phyloP scores from a whole-genome alignment of 2,329 filamentous ascomycete genomes.

The Karstenula rhodostoma region DNA sequence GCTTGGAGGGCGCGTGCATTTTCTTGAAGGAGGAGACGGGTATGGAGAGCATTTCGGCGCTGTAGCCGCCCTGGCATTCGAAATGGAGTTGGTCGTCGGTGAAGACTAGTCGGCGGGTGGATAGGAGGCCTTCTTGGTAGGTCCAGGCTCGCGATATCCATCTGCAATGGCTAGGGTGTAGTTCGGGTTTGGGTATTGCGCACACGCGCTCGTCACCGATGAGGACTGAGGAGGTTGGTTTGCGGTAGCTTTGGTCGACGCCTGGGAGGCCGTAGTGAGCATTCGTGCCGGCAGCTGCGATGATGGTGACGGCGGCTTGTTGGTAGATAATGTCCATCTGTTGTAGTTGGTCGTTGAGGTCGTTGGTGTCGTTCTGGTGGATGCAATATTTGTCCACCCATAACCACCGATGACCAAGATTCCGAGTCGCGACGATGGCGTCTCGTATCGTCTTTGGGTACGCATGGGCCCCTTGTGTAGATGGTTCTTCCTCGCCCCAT shows the following conservation, averaged over 20 bases:
- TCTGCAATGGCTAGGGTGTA: neutral
- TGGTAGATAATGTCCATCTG: conserved; percentile 24
- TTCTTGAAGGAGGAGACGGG: conserved; percentile 11
- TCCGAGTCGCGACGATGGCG: conserved; percentile 7
- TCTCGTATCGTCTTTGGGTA: conserved; percentile 19
- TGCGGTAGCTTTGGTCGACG: conserved; percentile 13
- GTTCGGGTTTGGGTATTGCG: conserved; percentile 5
- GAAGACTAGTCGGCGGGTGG: conserved; percentile 16
- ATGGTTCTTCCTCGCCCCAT: conserved; percentile 14
- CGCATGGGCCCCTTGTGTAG: neutral
- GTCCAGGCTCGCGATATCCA: conserved; percentile 17
- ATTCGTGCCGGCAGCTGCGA: conserved; percentile 17
- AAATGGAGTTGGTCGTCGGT: conserved; percentile 18
- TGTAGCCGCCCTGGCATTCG: conserved; percentile 15
- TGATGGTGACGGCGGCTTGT: conserved; percentile 20
- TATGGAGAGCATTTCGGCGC: conserved; percentile 18
- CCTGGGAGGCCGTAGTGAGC: conserved; percentile 17
- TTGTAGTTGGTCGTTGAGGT: conserved; percentile 15
- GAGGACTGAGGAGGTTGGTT: conserved; percentile 9
- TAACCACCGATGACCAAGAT: conserved; percentile 15
- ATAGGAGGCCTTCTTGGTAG: conserved; percentile 21
- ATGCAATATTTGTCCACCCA: conserved; percentile 27
- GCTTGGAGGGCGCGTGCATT: conserved; percentile 15
- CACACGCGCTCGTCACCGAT: conserved; percentile 10
- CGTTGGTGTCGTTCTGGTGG: conserved; percentile 8